A percentile compares a stretch with the other conserved stretches of the same genome.
Conservation (phyloP, 768 basidiomycete species). For the Mrakia gelida region DNA sequence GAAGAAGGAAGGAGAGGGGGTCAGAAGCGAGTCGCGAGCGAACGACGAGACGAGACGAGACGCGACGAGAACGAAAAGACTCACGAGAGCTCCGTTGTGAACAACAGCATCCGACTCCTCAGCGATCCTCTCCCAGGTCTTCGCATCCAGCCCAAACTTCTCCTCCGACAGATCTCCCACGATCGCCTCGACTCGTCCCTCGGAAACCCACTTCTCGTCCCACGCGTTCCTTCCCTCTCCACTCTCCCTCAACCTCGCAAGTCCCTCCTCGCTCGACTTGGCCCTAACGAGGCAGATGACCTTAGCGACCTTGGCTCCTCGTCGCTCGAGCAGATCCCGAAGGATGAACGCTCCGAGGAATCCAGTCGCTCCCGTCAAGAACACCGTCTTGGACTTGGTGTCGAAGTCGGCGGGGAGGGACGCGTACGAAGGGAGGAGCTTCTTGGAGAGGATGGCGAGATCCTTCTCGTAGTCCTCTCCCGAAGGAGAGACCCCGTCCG, state of each 20-base stretch:
- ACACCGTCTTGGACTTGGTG: constrained; percentile 62
- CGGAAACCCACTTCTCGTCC: constrained; percentile 73
- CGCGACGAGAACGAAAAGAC: constrained; percentile 39
- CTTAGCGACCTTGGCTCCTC: constrained; percentile 63
- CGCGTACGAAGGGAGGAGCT: constrained; percentile 60
- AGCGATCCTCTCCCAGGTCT: constrained; percentile 63
- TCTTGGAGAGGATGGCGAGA: constrained; percentile 58
- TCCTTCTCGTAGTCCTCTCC: constrained; percentile 75
- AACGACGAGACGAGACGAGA: neutral
- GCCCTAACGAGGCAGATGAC: constrained; percentile 91
- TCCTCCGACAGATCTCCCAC: constrained; percentile 75
- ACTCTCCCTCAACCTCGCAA: constrained; percentile 65
- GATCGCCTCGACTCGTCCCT: constrained; percentile 69
- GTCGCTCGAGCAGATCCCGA: constrained; percentile 62
- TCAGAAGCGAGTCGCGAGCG: neutral
- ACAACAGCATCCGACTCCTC: constrained; percentile 73
- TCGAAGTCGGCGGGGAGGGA: constrained; percentile 58
- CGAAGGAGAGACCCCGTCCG: constrained; percentile 35
- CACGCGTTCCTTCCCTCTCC: constrained; percentile 78
- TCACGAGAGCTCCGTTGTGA: constrained; percentile 94
- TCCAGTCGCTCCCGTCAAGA: constrained; percentile 95
- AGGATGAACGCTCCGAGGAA: constrained; percentile 93
- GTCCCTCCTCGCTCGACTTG: constrained; percentile 56
- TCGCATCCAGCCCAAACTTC: constrained; percentile 64
- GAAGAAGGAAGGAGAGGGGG: neutral